phyloP scores from a whole-genome alignment of 2,329 filamentous ascomycete species.

The Aspergillus fumigatiaffinis region DNA sequence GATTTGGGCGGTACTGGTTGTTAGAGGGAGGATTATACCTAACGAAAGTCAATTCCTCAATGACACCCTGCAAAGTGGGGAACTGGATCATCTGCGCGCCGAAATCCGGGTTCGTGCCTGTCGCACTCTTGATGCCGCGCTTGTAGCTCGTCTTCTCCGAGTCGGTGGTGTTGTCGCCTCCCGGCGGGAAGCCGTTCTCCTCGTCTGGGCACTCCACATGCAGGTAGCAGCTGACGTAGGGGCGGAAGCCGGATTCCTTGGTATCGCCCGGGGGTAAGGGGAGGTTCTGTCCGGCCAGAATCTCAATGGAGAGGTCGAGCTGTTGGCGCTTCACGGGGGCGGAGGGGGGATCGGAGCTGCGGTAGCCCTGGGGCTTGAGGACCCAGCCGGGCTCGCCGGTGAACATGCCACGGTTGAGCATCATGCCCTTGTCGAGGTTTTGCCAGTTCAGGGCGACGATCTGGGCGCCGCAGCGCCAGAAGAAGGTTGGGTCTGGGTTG shows the following conservation, averaged over 20 bases:
- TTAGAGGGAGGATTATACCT: constrained; percentile 59
- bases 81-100: constrained; percentile 59
- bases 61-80: constrained; percentile 51
- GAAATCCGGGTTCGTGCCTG: constrained; percentile 63
- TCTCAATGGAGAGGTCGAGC: constrained; percentile 65
- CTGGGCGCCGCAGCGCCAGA: constrained; percentile 86
- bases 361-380: constrained; percentile 75
- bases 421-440: constrained; percentile 84
- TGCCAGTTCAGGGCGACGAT: constrained; percentile 95
- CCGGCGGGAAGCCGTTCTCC: constrained; percentile 40
- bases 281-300: constrained; percentile 74
- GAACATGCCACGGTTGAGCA: constrained; percentile 95
- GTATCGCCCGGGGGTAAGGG: constrained; percentile 59
- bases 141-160: constrained; percentile 50
- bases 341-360: constrained; percentile 32
- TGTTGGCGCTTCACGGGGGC: constrained; percentile 47
- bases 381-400: constrained; percentile 76
- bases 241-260: constrained; percentile 59
- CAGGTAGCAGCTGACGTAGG: constrained; percentile 73
- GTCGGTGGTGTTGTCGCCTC: constrained; percentile 43
- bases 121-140: constrained; percentile 52
- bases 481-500: constrained; percentile 78
- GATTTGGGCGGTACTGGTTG: too few species aligned
- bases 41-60: constrained; percentile 69
- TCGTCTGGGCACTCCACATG: constrained; percentile 68